Evolutionary conservation across 1,139 yeast species (phyloP), one percentile per base, ranked within the genome.

Genomic region (Entelexis paramagnoliae): DNA sequence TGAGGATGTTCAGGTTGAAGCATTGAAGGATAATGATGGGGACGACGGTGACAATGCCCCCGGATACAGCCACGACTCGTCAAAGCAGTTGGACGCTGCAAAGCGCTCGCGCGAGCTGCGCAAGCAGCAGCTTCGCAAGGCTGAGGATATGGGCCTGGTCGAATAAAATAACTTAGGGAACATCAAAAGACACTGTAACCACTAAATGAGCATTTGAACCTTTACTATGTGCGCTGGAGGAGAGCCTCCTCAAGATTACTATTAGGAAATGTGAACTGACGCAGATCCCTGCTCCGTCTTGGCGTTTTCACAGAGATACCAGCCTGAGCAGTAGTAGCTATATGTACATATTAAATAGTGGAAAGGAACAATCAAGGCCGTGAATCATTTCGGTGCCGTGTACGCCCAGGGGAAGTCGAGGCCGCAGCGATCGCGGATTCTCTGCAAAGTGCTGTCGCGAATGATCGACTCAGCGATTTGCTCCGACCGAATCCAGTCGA

Each of bases 1-100:
- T 16, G 60, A 55, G 24, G 60, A 51, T 14, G 55, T 55, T 17
- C 38, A 49, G 8, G 54, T 55, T 11, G 55, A 55, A 14, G 48
- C 47, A 14, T 4, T 42, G 1, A 30, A 22, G 36, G 32, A 39
- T 16, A 24, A 19, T 4, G 51, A 22, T 4, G 49, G 46, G 17
- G 46, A 41, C 29, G 43, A 36, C 19, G 40, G 19, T 14, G 46
- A 41, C 1, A n/a, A 29, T 10, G 33, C 39, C 2, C 32, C 48
- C 3, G 16, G 29, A 22, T n/a, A 20, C 17, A 16, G n/a, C 30
- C 24, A 43, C 17, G 33, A 22, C 48, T 14, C 39, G 14, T 17
- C 41, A 24, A 33, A 38, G 22, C 43, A 43, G 19, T 7, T 24
- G 14, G 46, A 49, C n/a, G 52, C 26, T 2, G 53, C 48, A 2